phyloP scores from a whole-genome alignment of 371 early-diverging fungal genomes.

The Apophysomyces trapeziformis region DNA sequence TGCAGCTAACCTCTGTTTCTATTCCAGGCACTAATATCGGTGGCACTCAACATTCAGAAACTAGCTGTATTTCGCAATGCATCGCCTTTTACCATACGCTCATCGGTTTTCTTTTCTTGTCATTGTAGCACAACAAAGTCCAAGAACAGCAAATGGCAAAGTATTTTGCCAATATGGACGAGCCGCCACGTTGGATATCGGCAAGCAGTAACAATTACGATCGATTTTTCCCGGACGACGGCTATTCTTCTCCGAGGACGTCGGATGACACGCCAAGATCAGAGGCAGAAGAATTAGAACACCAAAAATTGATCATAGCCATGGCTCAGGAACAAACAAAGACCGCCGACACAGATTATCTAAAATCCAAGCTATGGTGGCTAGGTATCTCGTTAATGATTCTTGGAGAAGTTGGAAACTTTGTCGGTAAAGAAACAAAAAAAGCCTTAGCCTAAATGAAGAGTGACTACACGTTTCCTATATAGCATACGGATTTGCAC shows the following conservation, averaged over 20 bases:
- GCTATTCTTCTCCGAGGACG: constrained; percentile 53
- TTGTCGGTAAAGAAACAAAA: constrained; percentile 42
- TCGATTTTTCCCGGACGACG: constrained; percentile 52
- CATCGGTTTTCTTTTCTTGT: constrained; percentile 4
- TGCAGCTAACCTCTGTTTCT: neutral
- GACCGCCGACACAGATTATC: constrained; percentile 49
- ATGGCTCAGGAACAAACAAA: constrained; percentile 51
- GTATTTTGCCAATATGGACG: constrained; percentile 53
- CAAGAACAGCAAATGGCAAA: constrained; percentile 49
- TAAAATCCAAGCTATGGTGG: constrained; percentile 75
- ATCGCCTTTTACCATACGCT: neutral
- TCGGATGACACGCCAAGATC: constrained; percentile 37
- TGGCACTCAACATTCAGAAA: constrained; percentile 75
- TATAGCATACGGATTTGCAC: constrained; percentile 79
- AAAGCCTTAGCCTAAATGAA: neutral
- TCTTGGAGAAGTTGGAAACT: constrained; percentile 72
- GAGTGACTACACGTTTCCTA: neutral
- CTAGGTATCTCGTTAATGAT: constrained; percentile 74
- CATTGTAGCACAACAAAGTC: constrained; percentile 48
- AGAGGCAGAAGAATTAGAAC: constrained; percentile 37
- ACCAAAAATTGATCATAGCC: constrained; percentile 44
- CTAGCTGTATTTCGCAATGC: constrained; percentile 45
- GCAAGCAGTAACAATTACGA: constrained; percentile 23
- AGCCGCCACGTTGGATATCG: constrained; percentile 49
- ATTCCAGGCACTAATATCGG: constrained; percentile 64